These are phyloP conservation scores for Angomonas ambiguus DNA, from an alignment of 208 protist genomes.

Conservation along the genomic window DNA sequence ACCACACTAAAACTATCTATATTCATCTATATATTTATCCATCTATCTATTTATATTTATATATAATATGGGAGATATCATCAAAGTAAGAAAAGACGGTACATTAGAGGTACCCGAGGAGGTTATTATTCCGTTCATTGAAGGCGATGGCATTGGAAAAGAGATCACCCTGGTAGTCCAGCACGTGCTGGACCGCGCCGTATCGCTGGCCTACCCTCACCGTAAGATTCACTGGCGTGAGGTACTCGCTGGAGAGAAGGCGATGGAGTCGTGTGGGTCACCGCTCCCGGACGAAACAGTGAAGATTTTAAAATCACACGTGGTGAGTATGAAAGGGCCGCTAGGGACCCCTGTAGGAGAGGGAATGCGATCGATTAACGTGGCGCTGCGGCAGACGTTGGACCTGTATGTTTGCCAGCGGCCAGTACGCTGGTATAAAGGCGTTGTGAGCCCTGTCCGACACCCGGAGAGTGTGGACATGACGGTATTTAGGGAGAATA, in stretches of 20 bases:
- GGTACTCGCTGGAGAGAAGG: conserved; percentile 37
- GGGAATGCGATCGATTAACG: conserved; percentile 50
- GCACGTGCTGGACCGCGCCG: conserved; percentile 29
- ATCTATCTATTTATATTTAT: too few species aligned
- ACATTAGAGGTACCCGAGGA: conserved; percentile 9
- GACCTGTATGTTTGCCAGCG: conserved; percentile 50
- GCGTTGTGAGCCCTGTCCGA: conserved; percentile 30
- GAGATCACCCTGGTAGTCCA: conserved; percentile 33
- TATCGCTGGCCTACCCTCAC: conserved; percentile 35
- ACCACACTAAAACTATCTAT: background rate
- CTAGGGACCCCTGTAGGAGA: conserved; percentile 39
- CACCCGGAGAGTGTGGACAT: conserved; percentile 55
- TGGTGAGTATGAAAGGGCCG: conserved; percentile 38
- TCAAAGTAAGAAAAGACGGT: background rate
- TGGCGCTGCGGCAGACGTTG: conserved; percentile 39
- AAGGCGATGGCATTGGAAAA: conserved; percentile 44
- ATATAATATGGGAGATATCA: background rate
- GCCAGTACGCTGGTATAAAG: conserved; percentile 40
- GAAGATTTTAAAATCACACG: conserved; percentile 26
- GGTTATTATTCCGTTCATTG: conserved; percentile 45
- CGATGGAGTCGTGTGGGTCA: conserved; percentile 15
- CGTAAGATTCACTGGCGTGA: conserved; percentile 37
- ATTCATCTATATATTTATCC: background rate
- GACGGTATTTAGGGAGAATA: conserved; percentile 56
- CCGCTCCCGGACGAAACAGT: conserved; percentile 39